These are phyloP conservation scores for Spergularia azorica DNA, from an alignment of 179 eudicot genomes.

Conservation along the genomic window DNA sequence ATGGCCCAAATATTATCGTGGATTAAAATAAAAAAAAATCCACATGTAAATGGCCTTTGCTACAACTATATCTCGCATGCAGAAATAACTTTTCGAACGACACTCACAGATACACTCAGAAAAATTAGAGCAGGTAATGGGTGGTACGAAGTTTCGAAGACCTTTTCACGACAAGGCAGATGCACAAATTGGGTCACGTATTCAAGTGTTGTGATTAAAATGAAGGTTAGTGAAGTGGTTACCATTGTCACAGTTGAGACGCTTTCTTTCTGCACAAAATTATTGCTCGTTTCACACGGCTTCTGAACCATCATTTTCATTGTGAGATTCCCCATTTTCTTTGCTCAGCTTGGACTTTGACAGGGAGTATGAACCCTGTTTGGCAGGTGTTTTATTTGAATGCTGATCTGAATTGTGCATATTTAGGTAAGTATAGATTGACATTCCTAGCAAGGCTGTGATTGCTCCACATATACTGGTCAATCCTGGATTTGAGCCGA, in stretches of 20 bases:
- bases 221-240: slow-evolving; percentile 24
- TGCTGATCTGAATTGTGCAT: slow-evolving; percentile 44
- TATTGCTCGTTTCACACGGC: slow-evolving; percentile 36
- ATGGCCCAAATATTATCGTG: background rate
- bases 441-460: slow-evolving; percentile 80
- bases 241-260: background rate
- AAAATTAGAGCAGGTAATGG: background rate
- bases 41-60: background rate
- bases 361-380: slow-evolving; percentile 47
- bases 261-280: background rate
- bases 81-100: background rate
- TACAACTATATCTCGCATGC: background rate
- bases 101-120: slow-evolving; percentile 1
- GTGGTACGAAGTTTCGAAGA: background rate
- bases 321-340: slow-evolving; percentile 54
- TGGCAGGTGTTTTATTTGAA: slow-evolving; percentile 42
- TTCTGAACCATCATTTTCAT: slow-evolving; percentile 45
- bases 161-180: background rate
- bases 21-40: background rate
- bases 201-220: slow-evolving; percentile 14
- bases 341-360: slow-evolving; percentile 75
- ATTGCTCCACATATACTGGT: slow-evolving; percentile 79
- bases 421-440: slow-evolving; percentile 75
- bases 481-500: slow-evolving; percentile 81
- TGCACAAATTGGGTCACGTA: slow-evolving; percentile 1